These are phyloP conservation scores for Hortiboletus flavorubellus DNA, from an alignment of 768 basidiomycete species.

Conservation along the genomic window DNA sequence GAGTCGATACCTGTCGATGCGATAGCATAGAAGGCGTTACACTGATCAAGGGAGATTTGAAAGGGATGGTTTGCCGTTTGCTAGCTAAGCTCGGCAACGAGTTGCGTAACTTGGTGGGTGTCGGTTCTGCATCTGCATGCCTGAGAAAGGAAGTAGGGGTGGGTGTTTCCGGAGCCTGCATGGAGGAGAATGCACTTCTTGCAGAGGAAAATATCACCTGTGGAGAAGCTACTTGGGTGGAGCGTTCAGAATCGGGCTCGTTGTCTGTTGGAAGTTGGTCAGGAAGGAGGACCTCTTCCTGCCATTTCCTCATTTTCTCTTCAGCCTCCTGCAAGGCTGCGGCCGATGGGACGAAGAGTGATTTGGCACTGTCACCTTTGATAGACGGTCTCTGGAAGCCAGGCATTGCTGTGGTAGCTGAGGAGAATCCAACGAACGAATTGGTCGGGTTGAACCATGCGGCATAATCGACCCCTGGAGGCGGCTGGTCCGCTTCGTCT, in stretches of 20 bases:
- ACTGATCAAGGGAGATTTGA: conserved; percentile 45
- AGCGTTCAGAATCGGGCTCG: conserved; percentile 1
- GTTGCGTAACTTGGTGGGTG: conserved; percentile 14
- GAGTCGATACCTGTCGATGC: conserved; percentile 23
- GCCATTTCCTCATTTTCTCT: conserved; percentile 50
- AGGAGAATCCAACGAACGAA: conserved; percentile 35
- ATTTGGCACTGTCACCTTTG: conserved; percentile 9
- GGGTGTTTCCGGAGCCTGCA: conserved; percentile 36
- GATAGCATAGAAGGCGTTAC: conserved; percentile 6
- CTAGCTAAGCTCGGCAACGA: conserved; percentile 5
- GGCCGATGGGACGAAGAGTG: conserved; percentile 50
- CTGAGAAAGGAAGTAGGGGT: conserved; percentile 31
- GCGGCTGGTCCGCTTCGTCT: conserved; percentile 28
- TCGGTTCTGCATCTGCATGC: conserved; percentile 21
- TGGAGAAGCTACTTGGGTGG: conserved; percentile 12
- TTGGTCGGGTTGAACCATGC: conserved; percentile 47
- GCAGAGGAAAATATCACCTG: conserved; percentile 38
- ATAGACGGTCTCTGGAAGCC: conserved; percentile 20
- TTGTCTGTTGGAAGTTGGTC: conserved; percentile 22
- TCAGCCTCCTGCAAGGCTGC: conserved; percentile 53
- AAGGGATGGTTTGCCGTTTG: conserved; percentile 34
- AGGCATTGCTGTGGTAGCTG: conserved; percentile 28
- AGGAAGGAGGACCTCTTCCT: conserved; percentile 32
- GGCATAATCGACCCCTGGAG: conserved; percentile 40
- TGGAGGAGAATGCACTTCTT: conserved; percentile 34